Evolutionary conservation across 768 basidiomycete species (phyloP), one percentile per base, ranked within the genome.

Genomic region (Rhizopogon rudus): DNA sequence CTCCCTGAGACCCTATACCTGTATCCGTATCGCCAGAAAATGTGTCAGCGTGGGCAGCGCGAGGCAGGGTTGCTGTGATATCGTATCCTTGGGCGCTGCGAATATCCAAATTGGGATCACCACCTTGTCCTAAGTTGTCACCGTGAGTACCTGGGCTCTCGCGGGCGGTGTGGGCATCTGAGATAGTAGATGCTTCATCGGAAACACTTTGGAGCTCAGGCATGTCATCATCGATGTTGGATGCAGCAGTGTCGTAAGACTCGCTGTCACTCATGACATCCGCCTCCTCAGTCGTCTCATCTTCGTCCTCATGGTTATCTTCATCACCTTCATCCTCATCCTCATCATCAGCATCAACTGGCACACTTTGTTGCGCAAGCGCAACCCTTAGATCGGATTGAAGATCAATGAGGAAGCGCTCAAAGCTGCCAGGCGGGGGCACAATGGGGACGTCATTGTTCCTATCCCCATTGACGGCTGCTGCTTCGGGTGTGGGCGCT

Each of bases 341-440:
- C 20, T 20, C n/a, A n/a, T 56, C 52, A 33, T 29, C 58, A 39
- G 49, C 14, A 42, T 37, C 44, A 31, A 44, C 52, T 16, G 61
- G 51, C 45, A 58, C 60, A 44, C 60, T 60, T 3, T 66, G 66
- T 46, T 75, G 79, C 25, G 78, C 79, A 57, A 93, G 67, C 8
- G 86, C 84, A 6, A 74, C 69, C 53, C 91, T 73, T 53, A 93
- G 71, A 67, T 92, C 91, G 16, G 77, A 71, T 68, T 92, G 91
- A 52, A 92, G 64, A 68, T 92, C 88, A 44, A 88, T 71, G 60
- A 93, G 71, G 74, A 93, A 93, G 29, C 87, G 78, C 64, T 92
- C 90, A 62, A 93, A 93, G 62, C 83, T 86, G 56, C 84, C 86
- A 61, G 87, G 87, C 0, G 75, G 70, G 7, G 80, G 77, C 12